Evolutionary conservation across 2,329 filamentous ascomycete genomes (phyloP).

Genomic region (Ampelomyces quisqualis): DNA sequence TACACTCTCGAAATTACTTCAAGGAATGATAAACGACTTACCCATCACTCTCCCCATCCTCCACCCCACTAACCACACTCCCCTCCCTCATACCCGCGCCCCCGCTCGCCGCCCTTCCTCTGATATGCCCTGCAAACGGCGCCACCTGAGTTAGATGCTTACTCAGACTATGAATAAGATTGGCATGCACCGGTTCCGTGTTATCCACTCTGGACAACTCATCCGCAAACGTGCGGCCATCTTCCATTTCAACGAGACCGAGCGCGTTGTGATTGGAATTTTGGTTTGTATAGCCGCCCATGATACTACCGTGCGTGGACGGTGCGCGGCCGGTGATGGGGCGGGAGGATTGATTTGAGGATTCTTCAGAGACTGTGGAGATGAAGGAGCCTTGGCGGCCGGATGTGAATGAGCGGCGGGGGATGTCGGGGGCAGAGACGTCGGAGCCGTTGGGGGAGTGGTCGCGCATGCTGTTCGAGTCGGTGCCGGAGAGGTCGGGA

Average conservation of each 20-base stretch:
- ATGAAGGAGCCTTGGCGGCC: slow-evolving; percentile 34
- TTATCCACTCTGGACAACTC: slow-evolving; percentile 40
- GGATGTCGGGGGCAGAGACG: slow-evolving; percentile 16
- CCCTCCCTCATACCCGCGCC: slow-evolving; percentile 16
- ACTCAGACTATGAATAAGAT: slow-evolving; percentile 37
- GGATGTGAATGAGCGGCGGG: slow-evolving; percentile 35
- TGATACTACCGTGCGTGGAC: slow-evolving; percentile 27
- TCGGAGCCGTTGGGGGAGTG: slow-evolving; percentile 35
- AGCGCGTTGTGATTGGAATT: slow-evolving; percentile 18
- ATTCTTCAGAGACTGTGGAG: slow-evolving; percentile 35
- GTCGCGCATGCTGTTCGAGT: slow-evolving; percentile 35
- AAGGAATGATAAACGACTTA: slow-evolving; percentile 6
- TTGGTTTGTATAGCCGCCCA: slow-evolving; percentile 9
- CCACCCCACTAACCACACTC: slow-evolving; percentile 13
- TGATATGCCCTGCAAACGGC: slow-evolving; percentile 25
- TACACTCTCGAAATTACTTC: neutral
- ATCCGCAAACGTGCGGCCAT: slow-evolving; percentile 40
- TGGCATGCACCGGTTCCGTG: slow-evolving; percentile 38
- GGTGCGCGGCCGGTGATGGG: slow-evolving; percentile 20
- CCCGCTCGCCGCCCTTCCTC: slow-evolving; percentile 13
- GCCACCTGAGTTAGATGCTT: slow-evolving; percentile 37
- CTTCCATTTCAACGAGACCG: slow-evolving; percentile 26
- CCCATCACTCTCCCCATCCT: slow-evolving; percentile 23
- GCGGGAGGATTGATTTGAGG: slow-evolving; percentile 17
- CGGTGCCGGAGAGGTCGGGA: slow-evolving; percentile 36